Percentiles rank a stretch among this genome's conserved stretches.
phyloP scores from a whole-genome alignment of 176 grass and related monocot species.

The Aegilops tauschii region DNA sequence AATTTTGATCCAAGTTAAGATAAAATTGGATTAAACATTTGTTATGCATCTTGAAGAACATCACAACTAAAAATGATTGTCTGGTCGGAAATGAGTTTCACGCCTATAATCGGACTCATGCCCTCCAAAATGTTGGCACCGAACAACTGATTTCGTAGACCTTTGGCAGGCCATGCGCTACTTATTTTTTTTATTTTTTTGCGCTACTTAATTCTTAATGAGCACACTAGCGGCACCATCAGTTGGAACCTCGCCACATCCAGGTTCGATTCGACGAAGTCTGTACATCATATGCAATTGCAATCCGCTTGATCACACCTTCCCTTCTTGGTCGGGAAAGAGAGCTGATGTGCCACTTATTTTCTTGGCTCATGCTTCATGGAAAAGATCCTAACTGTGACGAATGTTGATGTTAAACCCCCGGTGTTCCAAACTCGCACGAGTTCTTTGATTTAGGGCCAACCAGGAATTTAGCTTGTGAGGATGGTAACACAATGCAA shows the following conservation, averaged over 20 bases:
- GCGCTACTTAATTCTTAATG: not conserved
- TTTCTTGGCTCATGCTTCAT: not conserved
- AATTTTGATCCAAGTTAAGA: not conserved
- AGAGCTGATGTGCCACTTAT: not conserved
- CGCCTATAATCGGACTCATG: not conserved
- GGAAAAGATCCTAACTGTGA: not conserved
- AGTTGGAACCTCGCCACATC: not conserved
- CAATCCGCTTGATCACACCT: not conserved
- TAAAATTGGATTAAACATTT: not conserved
- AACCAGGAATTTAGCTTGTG: no score
- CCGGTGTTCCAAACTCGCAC: not conserved
- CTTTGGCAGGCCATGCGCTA: no score
- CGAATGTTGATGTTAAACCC: not conserved
- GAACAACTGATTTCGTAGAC: not conserved
- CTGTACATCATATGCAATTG: not conserved
- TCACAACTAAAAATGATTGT: not conserved
- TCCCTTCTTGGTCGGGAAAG: not conserved
- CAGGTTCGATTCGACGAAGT: not conserved
- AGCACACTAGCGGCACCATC: not conserved
- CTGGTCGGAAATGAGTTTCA: not conserved
- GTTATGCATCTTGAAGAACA: not conserved
- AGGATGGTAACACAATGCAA: no score
- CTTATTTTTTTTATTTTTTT: no score
- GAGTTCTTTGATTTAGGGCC: not conserved
- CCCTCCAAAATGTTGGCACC: not conserved